Conservation (phyloP, 225 moss, liverwort and hornwort genomes). For the Rhytidiadelphus loreus region DNA sequence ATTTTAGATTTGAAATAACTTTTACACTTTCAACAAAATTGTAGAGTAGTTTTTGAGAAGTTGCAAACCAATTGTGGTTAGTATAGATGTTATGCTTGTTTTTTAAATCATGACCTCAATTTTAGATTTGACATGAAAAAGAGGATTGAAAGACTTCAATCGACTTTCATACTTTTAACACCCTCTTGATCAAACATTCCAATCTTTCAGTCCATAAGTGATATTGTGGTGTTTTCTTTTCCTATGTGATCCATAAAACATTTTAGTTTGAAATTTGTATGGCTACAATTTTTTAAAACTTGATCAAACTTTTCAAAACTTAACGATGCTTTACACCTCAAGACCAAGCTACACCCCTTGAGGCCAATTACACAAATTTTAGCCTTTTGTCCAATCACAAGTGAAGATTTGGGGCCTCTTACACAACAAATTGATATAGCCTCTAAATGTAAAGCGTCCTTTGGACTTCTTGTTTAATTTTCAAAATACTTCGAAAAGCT, state of each 20-base stretch:
- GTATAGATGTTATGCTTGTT: no score
- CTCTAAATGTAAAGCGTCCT: no score
- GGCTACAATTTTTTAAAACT: accelerated
- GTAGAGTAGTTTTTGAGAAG: neutral
- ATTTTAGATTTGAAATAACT: no score
- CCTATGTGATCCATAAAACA: neutral
- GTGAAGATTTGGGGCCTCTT: no score
- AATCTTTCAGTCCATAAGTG: neutral
- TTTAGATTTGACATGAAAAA: neutral
- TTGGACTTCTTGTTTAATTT: neutral
- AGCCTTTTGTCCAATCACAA: no score
- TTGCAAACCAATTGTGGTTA: neutral
- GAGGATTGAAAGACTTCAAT: neutral
- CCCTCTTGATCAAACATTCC: neutral
- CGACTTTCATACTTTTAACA: neutral
- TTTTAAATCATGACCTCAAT: neutral
- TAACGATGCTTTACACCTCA: no score
- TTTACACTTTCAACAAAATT: no score
- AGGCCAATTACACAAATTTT: no score
- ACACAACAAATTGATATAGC: no score
- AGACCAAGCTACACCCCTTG: no score
- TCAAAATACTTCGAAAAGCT: neutral
- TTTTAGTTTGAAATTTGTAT: neutral
- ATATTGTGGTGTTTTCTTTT: neutral
- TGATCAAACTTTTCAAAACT: neutral